Base-by-base conservation (phyloP, 2,329 filamentous ascomycete genomes). In the Periconia digitata region DNA sequence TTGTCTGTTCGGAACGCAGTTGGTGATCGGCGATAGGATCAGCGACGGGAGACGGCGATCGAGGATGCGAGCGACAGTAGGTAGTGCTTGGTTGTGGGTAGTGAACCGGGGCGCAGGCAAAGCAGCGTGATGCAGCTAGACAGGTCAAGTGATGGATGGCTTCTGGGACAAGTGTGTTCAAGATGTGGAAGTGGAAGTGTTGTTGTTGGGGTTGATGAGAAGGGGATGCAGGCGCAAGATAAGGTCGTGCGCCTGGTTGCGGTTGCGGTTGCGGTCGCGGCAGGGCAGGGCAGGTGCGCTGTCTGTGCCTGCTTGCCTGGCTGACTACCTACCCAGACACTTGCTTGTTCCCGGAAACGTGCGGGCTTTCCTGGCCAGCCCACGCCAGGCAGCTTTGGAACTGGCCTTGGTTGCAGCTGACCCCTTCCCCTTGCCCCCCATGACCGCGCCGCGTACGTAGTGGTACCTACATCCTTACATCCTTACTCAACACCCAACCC, bases 1-100 rank as follows among this genome's bases (percentile, higher is more conserved):
- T 59, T 55, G 58, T 44, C n/a, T 32, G 27, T 56, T 56, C 59
- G 61, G 57, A 53, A 57, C 49, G 53, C 36, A 46, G 49, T 41
- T 53, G 52, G 54, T 52, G 64, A 67, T 67, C 62, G 64, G 54
- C 64, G 56, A 63, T 58, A 59, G 40, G 62, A 69, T 69, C 63
- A 63, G 60, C 66, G 60, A 60, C 49, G 49, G 44, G 22, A 50
- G 55, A 60, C 44, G 59, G 55, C 57, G 44, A 32, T 32, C 27
- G 27, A 17, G 44, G 37, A 42, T 22, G 43, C 45, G 32, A 42
- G 34, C 37, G 49, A 50, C 47, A 46, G 40, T 22, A 27, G 38
- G 40, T 22, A 27, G 38, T 41, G 27, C 27, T 32, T 32, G 12
- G 27, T 32, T 32, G n/a, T n/a, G 3, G 27, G n/a, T 42, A 36